Evolutionary conservation across 1,139 yeast species (phyloP).

Genomic region (Hansenula sp.): DNA sequence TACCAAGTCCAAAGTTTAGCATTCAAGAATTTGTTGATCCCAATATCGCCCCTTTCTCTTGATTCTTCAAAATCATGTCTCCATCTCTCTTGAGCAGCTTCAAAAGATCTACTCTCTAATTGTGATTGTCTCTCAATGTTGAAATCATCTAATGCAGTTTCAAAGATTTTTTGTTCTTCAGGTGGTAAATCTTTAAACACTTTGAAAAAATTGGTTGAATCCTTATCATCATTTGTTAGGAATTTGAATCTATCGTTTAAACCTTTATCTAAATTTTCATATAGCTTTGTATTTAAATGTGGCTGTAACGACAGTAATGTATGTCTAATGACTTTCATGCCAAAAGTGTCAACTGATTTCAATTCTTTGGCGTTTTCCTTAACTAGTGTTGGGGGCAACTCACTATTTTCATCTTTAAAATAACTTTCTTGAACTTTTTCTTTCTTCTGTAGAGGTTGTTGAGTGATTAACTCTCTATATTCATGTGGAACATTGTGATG

Average conservation of each 20-base stretch:
- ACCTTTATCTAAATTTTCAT: conserved; percentile 34
- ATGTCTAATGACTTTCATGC: conserved; percentile 77
- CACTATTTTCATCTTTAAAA: conserved; percentile 13
- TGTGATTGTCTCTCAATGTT: conserved; percentile 74
- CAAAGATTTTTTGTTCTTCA: conserved; percentile 54
- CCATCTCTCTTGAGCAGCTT: conserved; percentile 89
- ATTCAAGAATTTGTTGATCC: conserved; percentile 59
- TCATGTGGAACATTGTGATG: conserved; percentile 31
- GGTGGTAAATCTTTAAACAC: conserved; percentile 49
- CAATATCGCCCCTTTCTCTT: conserved; percentile 56
- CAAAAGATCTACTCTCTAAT: conserved; percentile 74
- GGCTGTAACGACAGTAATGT: conserved; percentile 61
- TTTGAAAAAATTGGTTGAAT: conserved; percentile 59
- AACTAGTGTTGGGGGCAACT: conserved; percentile 20
- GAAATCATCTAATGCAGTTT: conserved; percentile 59
- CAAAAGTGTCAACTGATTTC: conserved; percentile 70
- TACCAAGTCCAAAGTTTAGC: conserved; percentile 78
- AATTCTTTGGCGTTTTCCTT: conserved; percentile 49
- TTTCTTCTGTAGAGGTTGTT: conserved; percentile 1
- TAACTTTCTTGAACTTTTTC: conserved; percentile 8
- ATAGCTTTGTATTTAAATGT: conserved; percentile 27
- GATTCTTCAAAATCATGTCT: conserved; percentile 73
- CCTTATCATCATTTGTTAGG: conserved; percentile 28
- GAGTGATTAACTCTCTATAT: conserved; percentile 30
- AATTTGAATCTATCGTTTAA: conserved; percentile 29